Evolutionary conservation across 306 rosid species (phyloP).

Genomic region (Calophaca sinica): DNA sequence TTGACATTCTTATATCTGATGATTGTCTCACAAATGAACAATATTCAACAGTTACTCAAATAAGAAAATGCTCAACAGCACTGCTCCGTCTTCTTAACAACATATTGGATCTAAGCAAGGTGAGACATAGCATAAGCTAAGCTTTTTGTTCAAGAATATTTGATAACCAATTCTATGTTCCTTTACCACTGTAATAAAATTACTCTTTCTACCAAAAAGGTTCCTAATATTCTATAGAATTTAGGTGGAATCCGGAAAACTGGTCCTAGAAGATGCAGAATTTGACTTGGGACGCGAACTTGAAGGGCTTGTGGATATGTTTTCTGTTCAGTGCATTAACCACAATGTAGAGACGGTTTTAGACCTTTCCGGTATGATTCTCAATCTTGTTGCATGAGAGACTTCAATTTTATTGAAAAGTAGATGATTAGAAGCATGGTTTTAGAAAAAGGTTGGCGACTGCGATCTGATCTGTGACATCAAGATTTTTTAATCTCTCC

Average conservation of each 20-base stretch:
- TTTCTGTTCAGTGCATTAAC: slow-evolving; percentile 96
- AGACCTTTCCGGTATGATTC: slow-evolving; percentile 84
- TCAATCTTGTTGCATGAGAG: slow-evolving; percentile 19
- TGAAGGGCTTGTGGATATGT: slow-evolving; percentile 98
- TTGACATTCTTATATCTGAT: slow-evolving; percentile 95
- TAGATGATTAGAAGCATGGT: background rate
- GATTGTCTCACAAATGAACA: slow-evolving; percentile 97
- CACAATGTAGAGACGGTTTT: slow-evolving; percentile 95
- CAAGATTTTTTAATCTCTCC: too few relatives aligned
- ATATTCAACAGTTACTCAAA: slow-evolving; percentile 88
- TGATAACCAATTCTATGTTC: background rate
- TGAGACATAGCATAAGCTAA: slow-evolving; percentile 43
- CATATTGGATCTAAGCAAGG: slow-evolving; percentile 98
- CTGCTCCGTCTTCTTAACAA: slow-evolving; percentile 96
- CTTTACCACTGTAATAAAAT: background rate
- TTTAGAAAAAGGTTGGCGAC: too few relatives aligned
- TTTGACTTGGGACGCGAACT: slow-evolving; percentile 96
- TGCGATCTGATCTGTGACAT: too few relatives aligned
- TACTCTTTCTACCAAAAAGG: slow-evolving; percentile 14
- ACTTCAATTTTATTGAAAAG: slow-evolving; percentile 31
- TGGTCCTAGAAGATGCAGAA: slow-evolving; percentile 92
- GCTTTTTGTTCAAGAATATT: slow-evolving; percentile 18
- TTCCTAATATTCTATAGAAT: slow-evolving; percentile 38
- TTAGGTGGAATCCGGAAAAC: slow-evolving; percentile 98
- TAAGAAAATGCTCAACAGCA: slow-evolving; percentile 96